Percentiles rank a stretch among this genome's conserved stretches.
phyloP scores from a whole-genome alignment of 2,329 filamentous ascomycete genomes.

The Cyanodermella asteris region DNA sequence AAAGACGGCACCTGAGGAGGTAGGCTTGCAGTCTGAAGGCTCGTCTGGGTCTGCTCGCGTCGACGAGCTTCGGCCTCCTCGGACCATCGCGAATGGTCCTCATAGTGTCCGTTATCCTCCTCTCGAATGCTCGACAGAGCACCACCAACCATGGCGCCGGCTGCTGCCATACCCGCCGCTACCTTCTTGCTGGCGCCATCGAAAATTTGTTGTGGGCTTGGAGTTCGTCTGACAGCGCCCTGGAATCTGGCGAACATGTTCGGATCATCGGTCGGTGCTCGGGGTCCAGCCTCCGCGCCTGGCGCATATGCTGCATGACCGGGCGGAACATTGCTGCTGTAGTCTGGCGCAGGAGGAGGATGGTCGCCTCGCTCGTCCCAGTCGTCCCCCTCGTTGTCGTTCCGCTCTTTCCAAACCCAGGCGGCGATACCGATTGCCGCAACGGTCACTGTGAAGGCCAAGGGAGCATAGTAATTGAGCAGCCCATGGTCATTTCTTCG shows the following conservation, averaged over 20 bases:
- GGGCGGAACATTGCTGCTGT: constrained; percentile 7
- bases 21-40: constrained; percentile 13
- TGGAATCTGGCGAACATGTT: constrained; percentile 59
- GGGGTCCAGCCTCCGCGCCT: constrained; percentile 9
- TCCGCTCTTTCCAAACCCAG: constrained; percentile 85
- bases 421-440: constrained; percentile 70
- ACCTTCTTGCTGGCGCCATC: constrained; percentile 66
- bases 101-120: constrained; percentile 58
- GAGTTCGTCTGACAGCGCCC: constrained; percentile 57
- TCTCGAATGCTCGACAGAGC: constrained; percentile 67
- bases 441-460: constrained; percentile 67
- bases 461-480: constrained; percentile 88
- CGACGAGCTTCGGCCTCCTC: constrained; percentile 59
- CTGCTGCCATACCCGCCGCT: constrained; percentile 59
- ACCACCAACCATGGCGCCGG: constrained; percentile 60
- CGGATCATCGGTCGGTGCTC: constrained; percentile 22
- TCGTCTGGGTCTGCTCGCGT: constrained; percentile 7
- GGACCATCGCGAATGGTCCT: constrained; percentile 77
- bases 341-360: not conserved
- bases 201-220: constrained; percentile 73
- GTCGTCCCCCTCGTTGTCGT: constrained; percentile 47
- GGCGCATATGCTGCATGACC: constrained; percentile 7
- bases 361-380: constrained; percentile 18
- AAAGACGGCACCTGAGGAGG: constrained; percentile 15
- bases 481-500: too few relatives aligned